Conservation (phyloP, 163 green algal species). For the Scenedesmus sp. region DNA sequence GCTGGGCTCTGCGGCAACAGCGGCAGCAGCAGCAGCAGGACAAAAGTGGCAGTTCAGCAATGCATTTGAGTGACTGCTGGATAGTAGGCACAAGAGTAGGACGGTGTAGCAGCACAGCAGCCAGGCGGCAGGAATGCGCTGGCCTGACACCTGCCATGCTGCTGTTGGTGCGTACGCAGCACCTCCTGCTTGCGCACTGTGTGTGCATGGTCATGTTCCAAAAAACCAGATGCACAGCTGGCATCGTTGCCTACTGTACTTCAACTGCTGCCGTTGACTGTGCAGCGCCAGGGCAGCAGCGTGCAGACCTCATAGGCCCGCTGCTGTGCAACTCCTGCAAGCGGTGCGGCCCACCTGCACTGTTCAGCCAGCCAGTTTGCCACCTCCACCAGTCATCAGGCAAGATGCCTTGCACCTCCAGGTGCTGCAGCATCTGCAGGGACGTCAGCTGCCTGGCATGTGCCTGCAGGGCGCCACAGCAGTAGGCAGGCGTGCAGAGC, state of each 20-base stretch:
- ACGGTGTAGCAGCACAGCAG: not conserved
- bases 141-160: not conserved
- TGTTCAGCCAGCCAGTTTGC: not conserved
- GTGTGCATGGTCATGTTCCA: not conserved
- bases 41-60: not conserved
- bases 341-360: not conserved
- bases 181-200: not conserved
- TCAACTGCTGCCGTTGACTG: not conserved
- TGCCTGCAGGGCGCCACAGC: not conserved
- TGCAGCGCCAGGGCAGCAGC: not conserved
- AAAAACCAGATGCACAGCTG: not conserved
- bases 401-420: not conserved
- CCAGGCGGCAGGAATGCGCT: not conserved
- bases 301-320: not conserved
- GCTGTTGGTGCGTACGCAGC: not conserved
- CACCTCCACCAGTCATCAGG: constrained; percentile 24
- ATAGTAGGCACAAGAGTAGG: too few species aligned
- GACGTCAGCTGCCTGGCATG: not conserved
- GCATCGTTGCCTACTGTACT: not conserved
- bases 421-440: constrained; percentile 24
- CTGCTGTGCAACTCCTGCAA: not conserved
- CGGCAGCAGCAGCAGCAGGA: not conserved
- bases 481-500: not conserved
- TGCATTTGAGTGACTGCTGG: too few species aligned
- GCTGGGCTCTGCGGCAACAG: not conserved